phyloP scores from a whole-genome alignment of 1,284 basidiomycete species.

The Waitea zeae region DNA sequence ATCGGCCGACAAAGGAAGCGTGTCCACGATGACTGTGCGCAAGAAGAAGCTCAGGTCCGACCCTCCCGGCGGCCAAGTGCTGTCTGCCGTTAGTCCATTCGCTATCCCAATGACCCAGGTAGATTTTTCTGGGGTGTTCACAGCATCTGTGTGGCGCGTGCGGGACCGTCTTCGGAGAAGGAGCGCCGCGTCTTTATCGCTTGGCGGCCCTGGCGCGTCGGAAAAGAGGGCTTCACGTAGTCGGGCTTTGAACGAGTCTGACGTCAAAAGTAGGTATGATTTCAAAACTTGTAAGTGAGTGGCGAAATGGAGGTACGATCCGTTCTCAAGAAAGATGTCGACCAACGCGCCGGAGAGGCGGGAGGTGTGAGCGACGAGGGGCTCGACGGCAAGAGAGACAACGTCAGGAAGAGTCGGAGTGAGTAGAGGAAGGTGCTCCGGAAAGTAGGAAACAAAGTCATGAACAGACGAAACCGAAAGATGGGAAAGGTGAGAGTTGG shows the following conservation, averaged over 20 bases:
- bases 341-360: conserved; percentile 45
- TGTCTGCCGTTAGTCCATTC: conserved; percentile 45
- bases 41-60: conserved; percentile 69
- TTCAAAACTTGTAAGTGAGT: conserved; percentile 45
- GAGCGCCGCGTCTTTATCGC: too few species aligned
- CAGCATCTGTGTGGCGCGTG: background rate
- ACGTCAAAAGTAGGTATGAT: conserved; percentile 50
- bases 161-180: conserved; percentile 14
- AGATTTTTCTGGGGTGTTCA: too few species aligned
- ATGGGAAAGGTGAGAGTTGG: background rate
- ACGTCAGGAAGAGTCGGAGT: conserved; percentile 46
- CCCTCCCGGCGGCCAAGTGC: conserved; percentile 73
- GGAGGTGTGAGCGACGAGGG: conserved; percentile 36
- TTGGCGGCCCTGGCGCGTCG: too few species aligned
- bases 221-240: conserved; percentile 53
- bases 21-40: conserved; percentile 64
- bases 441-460: conserved; percentile 35
- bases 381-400: conserved; percentile 35
- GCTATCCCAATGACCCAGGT: conserved; percentile 63
- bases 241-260: conserved; percentile 44
- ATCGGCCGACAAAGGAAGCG: conserved; percentile 24
- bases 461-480: background rate
- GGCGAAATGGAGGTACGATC: conserved; percentile 23
- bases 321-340: conserved; percentile 30
- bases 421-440: conserved; percentile 34